These are phyloP conservation scores for Cystofilobasidium ferigula DNA, from an alignment of 768 basidiomycete genomes.

Conservation along the genomic window DNA sequence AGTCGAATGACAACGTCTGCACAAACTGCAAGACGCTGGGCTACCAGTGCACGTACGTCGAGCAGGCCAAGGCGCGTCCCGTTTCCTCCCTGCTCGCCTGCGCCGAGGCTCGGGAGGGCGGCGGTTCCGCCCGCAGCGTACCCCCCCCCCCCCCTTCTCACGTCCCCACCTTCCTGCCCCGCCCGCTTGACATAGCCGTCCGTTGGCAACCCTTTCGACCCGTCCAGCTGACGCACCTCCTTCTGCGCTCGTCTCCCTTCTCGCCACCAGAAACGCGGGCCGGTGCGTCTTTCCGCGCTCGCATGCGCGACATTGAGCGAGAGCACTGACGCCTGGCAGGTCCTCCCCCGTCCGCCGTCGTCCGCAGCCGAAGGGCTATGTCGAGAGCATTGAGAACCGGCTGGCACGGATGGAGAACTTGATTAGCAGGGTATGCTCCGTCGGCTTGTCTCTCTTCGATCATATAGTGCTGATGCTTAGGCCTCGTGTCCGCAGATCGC, in stretches of 20 bases:
- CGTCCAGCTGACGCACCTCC: no score
- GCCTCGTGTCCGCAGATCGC: slow-evolving; percentile 32
- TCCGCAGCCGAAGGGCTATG: slow-evolving; percentile 23
- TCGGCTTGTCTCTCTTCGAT: no score
- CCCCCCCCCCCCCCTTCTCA: neutral
- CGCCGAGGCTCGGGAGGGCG: slow-evolving; percentile 33
- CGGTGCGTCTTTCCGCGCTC: neutral
- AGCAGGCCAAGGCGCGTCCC: slow-evolving; percentile 52
- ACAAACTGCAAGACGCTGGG: slow-evolving; percentile 53
- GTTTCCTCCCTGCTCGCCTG: no score
- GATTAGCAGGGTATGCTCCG: slow-evolving; percentile 30
- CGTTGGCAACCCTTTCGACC: neutral
- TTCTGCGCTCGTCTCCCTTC: neutral
- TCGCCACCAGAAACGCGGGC: slow-evolving; percentile 8
- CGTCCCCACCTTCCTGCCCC: neutral
- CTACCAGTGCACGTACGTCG: slow-evolving; percentile 54
- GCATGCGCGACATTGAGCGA: neutral
- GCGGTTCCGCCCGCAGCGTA: neutral
- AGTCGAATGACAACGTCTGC: slow-evolving; percentile 51
- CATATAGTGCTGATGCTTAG: neutral
- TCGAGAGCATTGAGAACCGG: slow-evolving; percentile 37
- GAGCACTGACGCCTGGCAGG: neutral
- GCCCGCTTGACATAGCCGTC: neutral
- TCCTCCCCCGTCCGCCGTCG: neutral
- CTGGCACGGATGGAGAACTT: slow-evolving; percentile 35